Conservation (phyloP, 169 alveolate genomes). For the Fabrea salina region DNA sequence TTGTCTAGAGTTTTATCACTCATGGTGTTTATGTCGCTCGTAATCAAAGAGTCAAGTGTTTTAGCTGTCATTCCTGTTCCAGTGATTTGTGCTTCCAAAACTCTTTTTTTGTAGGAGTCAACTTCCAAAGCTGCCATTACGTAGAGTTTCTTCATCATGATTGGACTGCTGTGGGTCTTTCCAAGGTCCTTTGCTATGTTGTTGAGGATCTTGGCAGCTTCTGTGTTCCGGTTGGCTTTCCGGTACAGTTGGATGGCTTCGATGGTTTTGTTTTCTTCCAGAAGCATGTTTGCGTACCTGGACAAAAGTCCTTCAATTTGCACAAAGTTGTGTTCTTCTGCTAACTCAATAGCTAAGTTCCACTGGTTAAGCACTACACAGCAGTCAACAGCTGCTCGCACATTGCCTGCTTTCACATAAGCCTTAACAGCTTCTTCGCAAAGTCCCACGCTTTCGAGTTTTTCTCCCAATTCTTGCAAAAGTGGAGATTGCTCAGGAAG, state of each 20-base stretch:
- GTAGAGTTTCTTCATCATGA: slow-evolving; percentile 80
- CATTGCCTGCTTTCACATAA: slow-evolving; percentile 80
- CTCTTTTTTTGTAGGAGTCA: slow-evolving; percentile 81
- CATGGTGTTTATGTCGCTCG: slow-evolving; percentile 76
- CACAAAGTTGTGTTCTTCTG: slow-evolving; percentile 84
- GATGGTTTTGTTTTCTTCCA: slow-evolving; percentile 48
- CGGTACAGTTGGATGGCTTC: slow-evolving; percentile 89
- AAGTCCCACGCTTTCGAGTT: slow-evolving; percentile 82
- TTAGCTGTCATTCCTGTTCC: slow-evolving; percentile 67
- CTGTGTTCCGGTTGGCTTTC: slow-evolving; percentile 88
- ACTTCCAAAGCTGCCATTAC: slow-evolving; percentile 91
- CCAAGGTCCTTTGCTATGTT: slow-evolving; percentile 73
- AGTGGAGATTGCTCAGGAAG: slow-evolving; percentile 77
- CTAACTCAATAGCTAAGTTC: slow-evolving; percentile 89
- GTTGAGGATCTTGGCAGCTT: slow-evolving; percentile 81
- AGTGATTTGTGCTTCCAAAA: slow-evolving; percentile 81
- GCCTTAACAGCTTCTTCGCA: slow-evolving; percentile 87
- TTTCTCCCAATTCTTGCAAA: slow-evolving; percentile 74
- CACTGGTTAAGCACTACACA: slow-evolving; percentile 88
- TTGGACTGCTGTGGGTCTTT: slow-evolving; percentile 75
- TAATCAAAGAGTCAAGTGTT: slow-evolving; percentile 82
- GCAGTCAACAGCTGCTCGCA: slow-evolving; percentile 87
- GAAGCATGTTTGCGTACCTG: slow-evolving; percentile 71
- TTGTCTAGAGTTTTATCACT: slow-evolving; percentile 83
- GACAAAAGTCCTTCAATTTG: slow-evolving; percentile 86